Evolutionary conservation across 2,329 filamentous ascomycete genomes (phyloP).

Genomic region (Ambrosiella cleistominuta): DNA sequence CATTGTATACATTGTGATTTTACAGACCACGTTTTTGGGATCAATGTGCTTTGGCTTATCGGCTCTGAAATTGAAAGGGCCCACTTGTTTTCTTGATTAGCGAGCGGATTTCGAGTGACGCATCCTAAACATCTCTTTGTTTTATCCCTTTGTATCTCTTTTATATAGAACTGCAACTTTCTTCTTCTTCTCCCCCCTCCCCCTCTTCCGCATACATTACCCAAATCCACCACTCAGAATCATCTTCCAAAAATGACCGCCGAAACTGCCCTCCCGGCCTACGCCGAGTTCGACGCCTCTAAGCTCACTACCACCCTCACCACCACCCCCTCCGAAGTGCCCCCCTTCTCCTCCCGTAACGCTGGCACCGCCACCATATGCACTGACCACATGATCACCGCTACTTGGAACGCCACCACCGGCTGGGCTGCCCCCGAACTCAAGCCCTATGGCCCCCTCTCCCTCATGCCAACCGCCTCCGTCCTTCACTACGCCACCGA

Average conservation of each 20-base stretch:
- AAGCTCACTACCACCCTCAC: constrained; percentile 39
- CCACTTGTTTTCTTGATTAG: too few relatives aligned
- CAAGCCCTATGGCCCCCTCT: constrained; percentile 58
- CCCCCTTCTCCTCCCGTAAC: constrained; percentile 30
- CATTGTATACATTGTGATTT: not conserved
- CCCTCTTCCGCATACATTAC: not conserved
- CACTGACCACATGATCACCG: constrained; percentile 82
- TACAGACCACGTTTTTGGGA: too few relatives aligned
- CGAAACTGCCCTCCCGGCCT: constrained; percentile 26
- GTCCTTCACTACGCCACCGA: constrained; percentile 79
- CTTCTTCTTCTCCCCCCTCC: too few relatives aligned
- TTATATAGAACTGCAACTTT: too few relatives aligned
- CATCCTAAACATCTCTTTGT: too few relatives aligned
- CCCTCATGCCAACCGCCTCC: constrained; percentile 63
- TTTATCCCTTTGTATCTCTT: too few relatives aligned
- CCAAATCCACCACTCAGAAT: constrained; percentile 1
- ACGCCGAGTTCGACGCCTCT: constrained; percentile 44
- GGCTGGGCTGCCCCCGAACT: constrained; percentile 64
- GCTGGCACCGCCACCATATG: constrained; percentile 35
- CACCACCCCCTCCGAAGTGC: constrained; percentile 32
- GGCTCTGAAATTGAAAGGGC: too few relatives aligned
- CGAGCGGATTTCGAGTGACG: too few relatives aligned
- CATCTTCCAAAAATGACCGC: constrained; percentile 14
- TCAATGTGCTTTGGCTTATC: too few relatives aligned
- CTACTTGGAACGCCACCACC: constrained; percentile 41